Evolutionary conservation across 108 stramenopile genomes (phyloP), one percentile per base, ranked within the genome.

Genomic region (Cylindrotheca fusiformis): DNA sequence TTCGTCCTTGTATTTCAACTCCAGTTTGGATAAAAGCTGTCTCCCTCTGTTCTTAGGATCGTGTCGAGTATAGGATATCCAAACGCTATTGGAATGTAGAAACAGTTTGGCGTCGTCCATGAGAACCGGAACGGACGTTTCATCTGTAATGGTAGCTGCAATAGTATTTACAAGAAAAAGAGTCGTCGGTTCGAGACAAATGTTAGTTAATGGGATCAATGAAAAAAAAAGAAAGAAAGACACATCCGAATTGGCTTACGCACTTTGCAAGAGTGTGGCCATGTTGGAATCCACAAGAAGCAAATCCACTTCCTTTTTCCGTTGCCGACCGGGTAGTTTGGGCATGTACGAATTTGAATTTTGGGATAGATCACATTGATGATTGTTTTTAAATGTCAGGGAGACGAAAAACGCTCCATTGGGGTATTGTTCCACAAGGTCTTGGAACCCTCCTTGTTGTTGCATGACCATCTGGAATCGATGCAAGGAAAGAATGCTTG

Each of bases 51-150:
- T 4, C 12, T 41, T 19, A 41, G 65, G 25, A 25, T 33, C 50
- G 32, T 54, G 32, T 23, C 62, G 52, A 58, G 68, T 29, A 84
- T 69, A 78, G 80, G 84, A 50, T 4, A 90, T 55, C 76, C 72
- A 85, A 21, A 90, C 14, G 46, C 67, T 46, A 1, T 71, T 69
- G 0, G 58, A 8, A 49, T 90, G 67, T 20, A 84, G 61, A 52
- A 86, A 90, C 49, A 90, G 61, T 55, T 85, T 69, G 8, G 84
- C 79, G 67, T 90, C 88, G 20, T 86, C 74, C 52, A 81, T 76
- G 21, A 59, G 27, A 12, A 56, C 31, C 17, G 52, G 26, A 17
- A 17, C 24, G n/a, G 2, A 25, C 23, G 52, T 1, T 2, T 1
- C 17, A 22, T 21, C n/a, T 2, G 24, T 17, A 4, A 18, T 46